These are phyloP conservation scores for Globisporangium rhizosaccharum DNA, from an alignment of 352 stramenopile species.

Conservation along the genomic window DNA sequence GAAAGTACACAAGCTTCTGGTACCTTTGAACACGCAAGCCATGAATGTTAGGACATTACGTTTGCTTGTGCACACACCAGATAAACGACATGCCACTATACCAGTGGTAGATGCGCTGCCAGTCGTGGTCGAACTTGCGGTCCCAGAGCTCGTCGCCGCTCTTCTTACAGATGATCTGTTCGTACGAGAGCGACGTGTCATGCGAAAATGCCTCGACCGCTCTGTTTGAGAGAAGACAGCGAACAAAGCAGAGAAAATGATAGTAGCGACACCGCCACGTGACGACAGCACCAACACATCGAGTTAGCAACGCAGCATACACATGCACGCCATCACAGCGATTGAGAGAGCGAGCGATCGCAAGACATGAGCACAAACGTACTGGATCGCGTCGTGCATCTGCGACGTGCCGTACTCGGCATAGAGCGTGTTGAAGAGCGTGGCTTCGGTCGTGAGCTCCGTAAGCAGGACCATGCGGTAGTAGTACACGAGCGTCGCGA, in stretches of 20 bases:
- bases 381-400: slow-evolving; percentile 55
- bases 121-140: slow-evolving; percentile 52
- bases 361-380: slow-evolving; percentile 3
- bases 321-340: too few relatives aligned
- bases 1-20: slow-evolving; percentile 69
- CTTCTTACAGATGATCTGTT: slow-evolving; percentile 44
- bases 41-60: not conserved
- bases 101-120: slow-evolving; percentile 61
- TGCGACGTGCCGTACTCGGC: slow-evolving; percentile 57
- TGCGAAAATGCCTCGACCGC: slow-evolving; percentile 59
- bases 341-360: not conserved
- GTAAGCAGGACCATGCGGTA: slow-evolving; percentile 72
- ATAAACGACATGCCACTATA: slow-evolving; percentile 7
- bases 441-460: slow-evolving; percentile 61
- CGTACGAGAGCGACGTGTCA: slow-evolving; percentile 20
- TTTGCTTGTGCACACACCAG: not conserved
- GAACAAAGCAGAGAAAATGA: not conserved
- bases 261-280: too few relatives aligned
- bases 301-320: not conserved
- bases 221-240: slow-evolving; percentile 11
- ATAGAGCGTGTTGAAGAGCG: slow-evolving; percentile 75
- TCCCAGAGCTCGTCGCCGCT: slow-evolving; percentile 37
- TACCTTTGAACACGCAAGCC: slow-evolving; percentile 27
- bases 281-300: not conserved
- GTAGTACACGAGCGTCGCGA: slow-evolving; percentile 60